Evolutionary conservation across 2,329 filamentous ascomycete species (phyloP).

Genomic region (Aureobasidium sp.): DNA sequence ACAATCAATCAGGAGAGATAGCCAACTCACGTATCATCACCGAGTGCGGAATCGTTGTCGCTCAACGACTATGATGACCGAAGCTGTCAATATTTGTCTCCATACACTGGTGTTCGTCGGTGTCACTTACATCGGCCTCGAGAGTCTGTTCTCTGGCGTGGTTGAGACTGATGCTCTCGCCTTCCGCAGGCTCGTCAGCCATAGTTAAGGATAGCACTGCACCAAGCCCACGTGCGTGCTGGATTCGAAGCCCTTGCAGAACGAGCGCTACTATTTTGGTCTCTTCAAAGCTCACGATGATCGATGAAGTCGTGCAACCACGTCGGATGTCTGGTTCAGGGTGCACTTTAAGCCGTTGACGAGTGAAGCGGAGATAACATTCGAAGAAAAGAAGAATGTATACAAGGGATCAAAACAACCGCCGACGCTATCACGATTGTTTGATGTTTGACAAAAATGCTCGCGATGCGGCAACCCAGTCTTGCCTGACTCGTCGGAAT

Average conservation of each 20-base stretch:
- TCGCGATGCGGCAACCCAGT: background rate
- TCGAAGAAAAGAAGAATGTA: background rate
- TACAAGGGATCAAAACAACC: background rate
- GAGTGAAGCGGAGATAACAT: background rate
- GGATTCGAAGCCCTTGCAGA: slow-evolving; percentile 1
- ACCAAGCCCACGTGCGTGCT: background rate
- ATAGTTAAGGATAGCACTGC: background rate
- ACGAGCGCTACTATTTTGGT: background rate
- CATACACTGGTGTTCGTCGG: background rate
- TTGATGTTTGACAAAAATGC: background rate
- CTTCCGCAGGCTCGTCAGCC: background rate
- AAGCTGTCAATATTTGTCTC: background rate
- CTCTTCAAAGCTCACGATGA: background rate
- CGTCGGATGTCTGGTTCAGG: background rate
- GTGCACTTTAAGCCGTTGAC: background rate
- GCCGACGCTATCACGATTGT: background rate
- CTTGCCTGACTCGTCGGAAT: slow-evolving; percentile 1
- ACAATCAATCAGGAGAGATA: background rate
- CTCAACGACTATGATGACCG: slow-evolving; percentile 16
- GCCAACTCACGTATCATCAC: slow-evolving; percentile 22
- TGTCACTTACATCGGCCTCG: slow-evolving; percentile 25
- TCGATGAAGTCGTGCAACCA: background rate
- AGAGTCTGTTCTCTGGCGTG: slow-evolving; percentile 27
- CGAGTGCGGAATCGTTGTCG: slow-evolving; percentile 27
- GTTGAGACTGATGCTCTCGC: slow-evolving; percentile 11